A percentile compares a stretch with the other conserved stretches of the same genome.
phyloP scores from a whole-genome alignment of 768 basidiomycete species.

The Leccinum subtestaceum region DNA sequence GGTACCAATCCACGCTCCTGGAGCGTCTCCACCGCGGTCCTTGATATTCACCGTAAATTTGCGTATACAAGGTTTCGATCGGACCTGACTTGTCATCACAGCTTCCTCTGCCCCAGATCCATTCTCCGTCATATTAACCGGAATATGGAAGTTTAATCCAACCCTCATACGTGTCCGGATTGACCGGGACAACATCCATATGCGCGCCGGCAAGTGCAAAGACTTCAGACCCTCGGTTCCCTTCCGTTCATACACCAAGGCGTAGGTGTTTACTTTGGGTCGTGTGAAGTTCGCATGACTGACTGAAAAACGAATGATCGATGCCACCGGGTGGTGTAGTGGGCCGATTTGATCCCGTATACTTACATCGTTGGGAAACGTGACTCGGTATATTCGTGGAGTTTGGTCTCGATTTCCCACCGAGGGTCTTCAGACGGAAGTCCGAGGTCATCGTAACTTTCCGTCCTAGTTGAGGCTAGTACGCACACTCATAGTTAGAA shows the following conservation, averaged over 20 bases:
- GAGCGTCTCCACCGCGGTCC: slow-evolving; percentile 27
- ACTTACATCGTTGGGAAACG: slow-evolving; percentile 63
- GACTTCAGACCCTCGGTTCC: slow-evolving; percentile 55
- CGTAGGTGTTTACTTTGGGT: slow-evolving; percentile 58
- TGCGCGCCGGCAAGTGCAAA: slow-evolving; percentile 46
- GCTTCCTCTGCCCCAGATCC: not conserved
- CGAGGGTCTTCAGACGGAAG: slow-evolving; percentile 47
- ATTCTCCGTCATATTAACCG: not conserved
- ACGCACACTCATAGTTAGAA: not conserved
- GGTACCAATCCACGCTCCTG: slow-evolving; percentile 29
- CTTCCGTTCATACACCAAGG: slow-evolving; percentile 57
- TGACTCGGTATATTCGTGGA: slow-evolving; percentile 27
- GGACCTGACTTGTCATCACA: slow-evolving; percentile 15
- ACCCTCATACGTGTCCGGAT: slow-evolving; percentile 21
- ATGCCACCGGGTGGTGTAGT: not conserved
- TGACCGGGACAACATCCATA: slow-evolving; percentile 50
- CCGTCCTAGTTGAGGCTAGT: slow-evolving; percentile 38
- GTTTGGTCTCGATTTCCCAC: slow-evolving; percentile 30
- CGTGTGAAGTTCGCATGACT: slow-evolving; percentile 49
- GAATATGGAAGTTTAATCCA: slow-evolving; percentile 35
- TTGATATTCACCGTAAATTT: slow-evolving; percentile 3
- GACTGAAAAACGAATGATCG: slow-evolving; percentile 26
- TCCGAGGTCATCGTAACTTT: slow-evolving; percentile 50
- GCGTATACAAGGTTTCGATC: slow-evolving; percentile 32
- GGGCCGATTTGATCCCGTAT: not conserved